Evolutionary conservation across 2,329 filamentous ascomycete genomes (phyloP).

Genomic region (Dendryphion nanum): DNA sequence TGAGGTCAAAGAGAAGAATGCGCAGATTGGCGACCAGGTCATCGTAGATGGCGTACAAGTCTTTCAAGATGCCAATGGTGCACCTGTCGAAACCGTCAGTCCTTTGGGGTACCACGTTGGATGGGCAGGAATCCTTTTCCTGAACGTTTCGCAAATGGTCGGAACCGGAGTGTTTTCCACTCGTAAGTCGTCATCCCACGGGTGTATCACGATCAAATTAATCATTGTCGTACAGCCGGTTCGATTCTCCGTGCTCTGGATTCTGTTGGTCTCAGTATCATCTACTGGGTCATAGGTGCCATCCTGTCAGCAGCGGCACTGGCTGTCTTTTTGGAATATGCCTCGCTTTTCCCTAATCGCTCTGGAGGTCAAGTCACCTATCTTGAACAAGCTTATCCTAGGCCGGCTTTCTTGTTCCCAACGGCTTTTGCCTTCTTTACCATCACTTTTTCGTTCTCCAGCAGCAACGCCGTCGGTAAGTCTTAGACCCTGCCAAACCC

Average conservation of each 20-base stretch:
- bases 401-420: constrained; percentile 26
- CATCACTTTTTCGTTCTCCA: constrained; percentile 28
- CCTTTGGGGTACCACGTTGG: constrained; percentile 32
- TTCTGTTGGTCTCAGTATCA: constrained; percentile 25
- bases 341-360: constrained; percentile 26
- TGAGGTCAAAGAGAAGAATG: constrained; percentile 23
- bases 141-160: constrained; percentile 33
- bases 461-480: constrained; percentile 25
- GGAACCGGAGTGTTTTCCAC: constrained; percentile 31
- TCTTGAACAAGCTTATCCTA: constrained; percentile 29
- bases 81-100: constrained; percentile 28
- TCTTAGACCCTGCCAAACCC: background rate
- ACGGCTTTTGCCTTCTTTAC: constrained; percentile 29
- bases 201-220: background rate
- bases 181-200: constrained; percentile 13
- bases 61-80: constrained; percentile 28
- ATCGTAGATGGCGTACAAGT: constrained; percentile 20
- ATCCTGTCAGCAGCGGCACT: constrained; percentile 19
- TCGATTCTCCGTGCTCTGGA: constrained; percentile 22
- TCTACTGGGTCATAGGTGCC: constrained; percentile 29
- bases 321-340: constrained; percentile 27
- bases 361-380: constrained; percentile 29
- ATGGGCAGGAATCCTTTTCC: constrained; percentile 26
- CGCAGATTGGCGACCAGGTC: constrained; percentile 25
- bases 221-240: constrained; percentile 16